These are phyloP conservation scores for Powellomyces hirtus DNA, from an alignment of 192 early-diverging fungal species.

Conservation along the genomic window DNA sequence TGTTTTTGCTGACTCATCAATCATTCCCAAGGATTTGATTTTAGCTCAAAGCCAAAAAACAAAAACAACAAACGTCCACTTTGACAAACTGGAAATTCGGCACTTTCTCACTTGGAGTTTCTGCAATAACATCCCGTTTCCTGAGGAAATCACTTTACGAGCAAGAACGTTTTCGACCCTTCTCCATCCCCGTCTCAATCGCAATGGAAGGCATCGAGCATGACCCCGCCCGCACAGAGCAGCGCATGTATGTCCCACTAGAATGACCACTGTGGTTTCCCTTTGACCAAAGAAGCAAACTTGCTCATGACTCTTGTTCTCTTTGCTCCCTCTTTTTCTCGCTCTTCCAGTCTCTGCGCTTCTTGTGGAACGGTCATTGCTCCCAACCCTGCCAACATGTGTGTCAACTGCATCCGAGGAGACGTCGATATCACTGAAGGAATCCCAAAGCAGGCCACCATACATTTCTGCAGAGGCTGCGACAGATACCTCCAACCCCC, in stretches of 20 bases:
- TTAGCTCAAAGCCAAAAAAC: too few species aligned
- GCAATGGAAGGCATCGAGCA: slow-evolving; percentile 18
- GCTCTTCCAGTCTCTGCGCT: slow-evolving; percentile 70
- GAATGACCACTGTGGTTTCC: background rate
- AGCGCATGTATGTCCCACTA: slow-evolving; percentile 36
- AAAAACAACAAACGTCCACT: too few species aligned
- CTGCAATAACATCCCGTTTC: too few species aligned
- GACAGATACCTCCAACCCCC: slow-evolving; percentile 97
- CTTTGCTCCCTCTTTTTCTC: too few species aligned
- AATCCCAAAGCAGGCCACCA: slow-evolving; percentile 93
- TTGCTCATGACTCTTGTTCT: background rate
- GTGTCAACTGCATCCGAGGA: slow-evolving; percentile 94
- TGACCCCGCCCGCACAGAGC: slow-evolving; percentile 41
- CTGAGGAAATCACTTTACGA: too few species aligned
- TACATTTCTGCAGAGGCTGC: slow-evolving; percentile 96
- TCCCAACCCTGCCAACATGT: slow-evolving; percentile 98
- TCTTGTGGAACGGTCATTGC: slow-evolving; percentile 91
- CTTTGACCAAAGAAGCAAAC: background rate
- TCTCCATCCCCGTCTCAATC: background rate
- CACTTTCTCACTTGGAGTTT: too few species aligned
- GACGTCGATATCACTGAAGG: slow-evolving; percentile 98
- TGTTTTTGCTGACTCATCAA: too few species aligned
- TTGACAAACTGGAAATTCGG: too few species aligned
- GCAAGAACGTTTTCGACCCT: too few species aligned
- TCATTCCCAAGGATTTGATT: too few species aligned